A percentile compares a stretch with the other conserved stretches of the same genome.
phyloP scores from a whole-genome alignment of 345 rosid species.

The Mangifera indica region DNA sequence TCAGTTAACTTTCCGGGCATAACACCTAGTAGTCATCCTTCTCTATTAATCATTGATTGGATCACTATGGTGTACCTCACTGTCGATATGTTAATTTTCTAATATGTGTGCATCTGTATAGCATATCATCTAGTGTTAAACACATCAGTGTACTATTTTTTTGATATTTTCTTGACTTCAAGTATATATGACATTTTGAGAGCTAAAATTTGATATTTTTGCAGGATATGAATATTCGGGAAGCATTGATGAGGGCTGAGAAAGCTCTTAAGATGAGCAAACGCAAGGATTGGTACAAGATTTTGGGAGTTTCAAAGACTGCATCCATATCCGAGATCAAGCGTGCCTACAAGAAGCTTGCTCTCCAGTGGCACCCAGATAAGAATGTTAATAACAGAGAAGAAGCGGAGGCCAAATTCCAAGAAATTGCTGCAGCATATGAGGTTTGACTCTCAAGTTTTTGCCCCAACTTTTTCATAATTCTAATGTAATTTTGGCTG shows the following conservation, averaged over 20 bases:
- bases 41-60: background rate
- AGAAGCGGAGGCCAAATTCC: constrained; percentile 91
- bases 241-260: constrained; percentile 83
- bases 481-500: background rate
- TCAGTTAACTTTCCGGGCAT: background rate
- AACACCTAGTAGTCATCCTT: background rate
- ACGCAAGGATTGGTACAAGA: constrained; percentile 95
- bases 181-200: background rate
- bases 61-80: background rate
- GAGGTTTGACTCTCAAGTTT: constrained; percentile 52
- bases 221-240: constrained; percentile 82
- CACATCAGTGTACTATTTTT: too few relatives aligned
- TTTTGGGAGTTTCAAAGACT: constrained; percentile 75
- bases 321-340: constrained; percentile 85
- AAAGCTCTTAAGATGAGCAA: constrained; percentile 96
- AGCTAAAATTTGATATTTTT: constrained; percentile 12
- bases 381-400: constrained; percentile 90
- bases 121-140: background rate
- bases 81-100: background rate
- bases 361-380: constrained; percentile 98
- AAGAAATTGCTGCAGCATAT: constrained; percentile 94
- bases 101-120: background rate
- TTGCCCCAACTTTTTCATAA: background rate
- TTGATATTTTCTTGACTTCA: background rate
- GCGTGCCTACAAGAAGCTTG: constrained; percentile 92